These are phyloP conservation scores for Phytophthora hibernalis DNA, from an alignment of 352 stramenopile species.

Conservation along the genomic window DNA sequence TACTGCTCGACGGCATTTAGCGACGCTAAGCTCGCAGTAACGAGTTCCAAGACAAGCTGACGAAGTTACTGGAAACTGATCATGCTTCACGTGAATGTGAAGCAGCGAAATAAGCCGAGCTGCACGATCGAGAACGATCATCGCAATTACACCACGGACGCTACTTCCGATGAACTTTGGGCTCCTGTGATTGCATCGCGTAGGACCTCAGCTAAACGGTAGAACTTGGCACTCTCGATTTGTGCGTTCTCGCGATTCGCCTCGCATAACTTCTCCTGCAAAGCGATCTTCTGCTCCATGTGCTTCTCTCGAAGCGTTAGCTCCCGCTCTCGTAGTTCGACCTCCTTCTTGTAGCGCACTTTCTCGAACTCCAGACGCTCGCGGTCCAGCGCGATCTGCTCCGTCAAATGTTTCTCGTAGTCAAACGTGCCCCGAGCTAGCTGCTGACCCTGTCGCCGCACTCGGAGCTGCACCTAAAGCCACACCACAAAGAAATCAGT, in stretches of 20 bases:
- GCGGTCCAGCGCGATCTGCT: constrained; percentile 75
- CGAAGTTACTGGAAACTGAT: not conserved
- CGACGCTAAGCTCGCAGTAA: not conserved
- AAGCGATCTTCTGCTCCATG: constrained; percentile 62
- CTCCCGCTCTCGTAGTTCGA: constrained; percentile 75
- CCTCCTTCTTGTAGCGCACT: constrained; percentile 74
- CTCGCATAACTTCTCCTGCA: constrained; percentile 65
- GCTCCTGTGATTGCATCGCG: constrained; percentile 54
- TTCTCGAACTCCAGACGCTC: constrained; percentile 81
- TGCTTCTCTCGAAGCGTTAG: constrained; percentile 68
- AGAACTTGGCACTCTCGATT: constrained; percentile 62
- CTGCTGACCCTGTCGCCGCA: constrained; percentile 12
- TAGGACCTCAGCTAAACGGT: constrained; percentile 65
- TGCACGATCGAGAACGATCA: not conserved
- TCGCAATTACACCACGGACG: constrained; percentile 50
- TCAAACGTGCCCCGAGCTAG: constrained; percentile 56
- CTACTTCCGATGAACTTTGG: constrained; percentile 35
- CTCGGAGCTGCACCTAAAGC: constrained; percentile 20
- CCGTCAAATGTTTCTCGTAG: constrained; percentile 78
- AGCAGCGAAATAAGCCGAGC: not conserved
- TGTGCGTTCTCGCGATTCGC: constrained; percentile 54
- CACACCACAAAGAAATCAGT: constrained; percentile 9
- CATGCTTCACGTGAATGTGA: not conserved
- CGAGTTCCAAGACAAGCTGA: too few relatives aligned
- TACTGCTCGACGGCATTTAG: too few relatives aligned